Conservation (phyloP, 2,329 filamentous ascomycete genomes). For the Trichothecium sympodiale region DNA sequence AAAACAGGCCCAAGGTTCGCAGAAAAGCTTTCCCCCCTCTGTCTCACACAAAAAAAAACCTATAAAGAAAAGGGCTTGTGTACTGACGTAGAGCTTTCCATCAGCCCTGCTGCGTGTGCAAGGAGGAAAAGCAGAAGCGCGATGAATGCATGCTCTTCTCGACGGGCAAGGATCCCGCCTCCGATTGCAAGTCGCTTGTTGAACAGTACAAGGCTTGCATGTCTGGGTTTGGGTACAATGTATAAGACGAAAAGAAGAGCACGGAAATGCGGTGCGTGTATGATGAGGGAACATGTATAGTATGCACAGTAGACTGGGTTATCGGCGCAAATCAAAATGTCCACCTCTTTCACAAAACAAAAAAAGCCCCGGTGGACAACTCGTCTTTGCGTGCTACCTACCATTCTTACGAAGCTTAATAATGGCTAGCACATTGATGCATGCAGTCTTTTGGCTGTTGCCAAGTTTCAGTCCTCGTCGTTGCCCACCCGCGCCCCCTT, state of each 20-base stretch:
- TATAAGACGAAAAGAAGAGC: slow-evolving; percentile 23
- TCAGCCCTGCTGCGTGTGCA: slow-evolving; percentile 98
- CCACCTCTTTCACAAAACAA: too few relatives aligned
- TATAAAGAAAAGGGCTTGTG: not conserved
- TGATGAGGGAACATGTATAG: not conserved
- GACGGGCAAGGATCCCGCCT: slow-evolving; percentile 66
- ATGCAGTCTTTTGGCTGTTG: too few relatives aligned
- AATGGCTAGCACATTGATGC: too few relatives aligned
- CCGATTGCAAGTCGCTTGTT: slow-evolving; percentile 74
- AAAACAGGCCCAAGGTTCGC: slow-evolving; percentile 5
- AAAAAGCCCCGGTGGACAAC: not conserved
- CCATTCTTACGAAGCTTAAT: too few relatives aligned
- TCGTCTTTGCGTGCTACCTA: too few relatives aligned
- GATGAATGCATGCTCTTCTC: slow-evolving; percentile 99
- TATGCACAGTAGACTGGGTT: not conserved
- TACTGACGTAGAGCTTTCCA: not conserved
- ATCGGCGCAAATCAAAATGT: not conserved
- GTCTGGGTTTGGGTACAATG: slow-evolving; percentile 82
- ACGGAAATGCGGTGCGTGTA: not conserved
- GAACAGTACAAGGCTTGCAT: slow-evolving; percentile 85
- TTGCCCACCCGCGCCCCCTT: too few relatives aligned
- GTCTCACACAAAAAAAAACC: too few relatives aligned
- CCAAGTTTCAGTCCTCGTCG: too few relatives aligned
- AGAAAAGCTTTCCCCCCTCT: not conserved
- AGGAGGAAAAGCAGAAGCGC: slow-evolving; percentile 79